phyloP scores from a whole-genome alignment of 1,284 basidiomycete species.

The Ustilago tritici region DNA sequence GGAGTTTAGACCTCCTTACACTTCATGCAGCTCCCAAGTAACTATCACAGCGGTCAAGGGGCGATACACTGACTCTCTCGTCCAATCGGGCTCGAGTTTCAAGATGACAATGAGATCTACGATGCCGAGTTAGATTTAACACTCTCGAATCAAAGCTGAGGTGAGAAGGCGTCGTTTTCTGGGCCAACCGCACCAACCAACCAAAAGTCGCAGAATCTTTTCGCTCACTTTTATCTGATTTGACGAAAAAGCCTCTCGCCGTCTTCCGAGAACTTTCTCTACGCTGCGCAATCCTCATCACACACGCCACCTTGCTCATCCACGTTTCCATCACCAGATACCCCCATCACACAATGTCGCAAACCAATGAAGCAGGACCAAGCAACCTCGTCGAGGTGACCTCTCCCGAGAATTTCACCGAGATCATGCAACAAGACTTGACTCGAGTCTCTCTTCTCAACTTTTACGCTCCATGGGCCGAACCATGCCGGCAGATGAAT shows the following conservation, averaged over 20 bases:
- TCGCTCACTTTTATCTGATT: slow-evolving; percentile 23
- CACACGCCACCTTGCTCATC: background rate
- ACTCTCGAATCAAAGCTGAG: background rate
- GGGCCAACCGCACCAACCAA: background rate
- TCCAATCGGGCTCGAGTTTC: background rate
- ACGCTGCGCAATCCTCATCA: background rate
- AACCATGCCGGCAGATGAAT: slow-evolving; percentile 69
- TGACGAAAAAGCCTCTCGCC: background rate
- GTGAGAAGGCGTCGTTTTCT: background rate
- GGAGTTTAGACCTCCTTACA: background rate
- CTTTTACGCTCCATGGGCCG: slow-evolving; percentile 69
- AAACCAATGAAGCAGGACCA: slow-evolving; percentile 28
- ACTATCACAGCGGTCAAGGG: background rate
- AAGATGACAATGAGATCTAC: background rate
- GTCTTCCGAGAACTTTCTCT: background rate
- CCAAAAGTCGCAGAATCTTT: slow-evolving; percentile 12
- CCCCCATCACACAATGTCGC: slow-evolving; percentile 16
- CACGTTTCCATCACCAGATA: background rate
- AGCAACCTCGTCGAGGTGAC: slow-evolving; percentile 64
- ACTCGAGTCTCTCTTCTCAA: slow-evolving; percentile 66
- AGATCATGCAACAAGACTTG: slow-evolving; percentile 63
- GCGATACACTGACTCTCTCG: background rate
- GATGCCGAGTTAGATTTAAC: slow-evolving; percentile 5
- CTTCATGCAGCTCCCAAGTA: background rate
- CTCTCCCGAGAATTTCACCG: slow-evolving; percentile 65